These are phyloP conservation scores for Melanogaster broomeanus DNA, from an alignment of 768 basidiomycete species.

Conservation along the genomic window DNA sequence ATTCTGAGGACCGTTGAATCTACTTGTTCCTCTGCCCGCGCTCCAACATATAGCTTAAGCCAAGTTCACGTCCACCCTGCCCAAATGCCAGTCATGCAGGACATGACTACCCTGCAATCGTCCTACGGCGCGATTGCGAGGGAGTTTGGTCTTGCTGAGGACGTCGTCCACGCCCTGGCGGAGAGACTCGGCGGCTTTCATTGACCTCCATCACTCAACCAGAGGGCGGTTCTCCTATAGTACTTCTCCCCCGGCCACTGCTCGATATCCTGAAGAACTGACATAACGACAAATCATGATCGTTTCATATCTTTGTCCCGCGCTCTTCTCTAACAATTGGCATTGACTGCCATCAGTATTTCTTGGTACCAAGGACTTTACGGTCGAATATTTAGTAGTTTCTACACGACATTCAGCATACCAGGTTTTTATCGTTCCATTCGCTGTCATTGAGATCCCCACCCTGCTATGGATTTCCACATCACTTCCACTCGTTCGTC, in stretches of 20 bases:
- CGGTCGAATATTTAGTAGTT: not conserved
- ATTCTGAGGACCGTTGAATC: constrained; percentile 48
- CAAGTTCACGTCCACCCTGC: constrained; percentile 9
- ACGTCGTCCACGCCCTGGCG: constrained; percentile 66
- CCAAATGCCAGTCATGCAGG: constrained; percentile 23
- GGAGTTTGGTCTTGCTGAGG: constrained; percentile 74
- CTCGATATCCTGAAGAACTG: constrained; percentile 2
- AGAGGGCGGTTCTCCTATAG: no score
- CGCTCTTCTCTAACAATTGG: constrained; percentile 6
- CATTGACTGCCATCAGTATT: constrained; percentile 31
- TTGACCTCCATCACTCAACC: constrained; percentile 9
- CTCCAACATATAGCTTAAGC: constrained; percentile 8
- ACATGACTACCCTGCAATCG: constrained; percentile 9
- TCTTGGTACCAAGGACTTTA: constrained; percentile 27
- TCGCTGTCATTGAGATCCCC: constrained; percentile 13
- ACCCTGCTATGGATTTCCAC: constrained; percentile 31
- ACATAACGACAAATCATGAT: constrained; percentile 22
- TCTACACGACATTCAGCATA: constrained; percentile 9
- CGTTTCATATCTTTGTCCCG: not conserved
- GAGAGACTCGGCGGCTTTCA: constrained; percentile 46
- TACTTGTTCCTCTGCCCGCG: constrained; percentile 22
- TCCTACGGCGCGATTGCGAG: constrained; percentile 59
- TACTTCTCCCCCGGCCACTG: not conserved
- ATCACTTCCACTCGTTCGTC: constrained; percentile 17
- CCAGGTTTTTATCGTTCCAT: constrained; percentile 16